These are phyloP conservation scores for Aureobasidium lini DNA, from an alignment of 2,329 filamentous ascomycete genomes.

Conservation along the genomic window DNA sequence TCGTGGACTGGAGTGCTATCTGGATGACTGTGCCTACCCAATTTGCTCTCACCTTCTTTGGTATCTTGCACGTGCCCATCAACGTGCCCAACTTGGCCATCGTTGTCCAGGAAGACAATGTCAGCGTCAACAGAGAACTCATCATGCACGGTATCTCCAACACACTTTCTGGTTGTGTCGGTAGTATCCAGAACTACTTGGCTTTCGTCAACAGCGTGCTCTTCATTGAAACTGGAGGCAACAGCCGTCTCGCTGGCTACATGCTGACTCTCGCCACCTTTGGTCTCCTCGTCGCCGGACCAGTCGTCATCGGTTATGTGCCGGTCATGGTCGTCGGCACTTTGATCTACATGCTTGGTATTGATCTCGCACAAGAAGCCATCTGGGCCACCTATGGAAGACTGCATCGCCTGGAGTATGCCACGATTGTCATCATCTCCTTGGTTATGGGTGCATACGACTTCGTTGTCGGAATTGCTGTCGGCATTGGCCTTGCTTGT, in stretches of 20 bases:
- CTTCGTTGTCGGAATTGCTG: conserved; percentile 87
- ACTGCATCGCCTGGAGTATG: conserved; percentile 76
- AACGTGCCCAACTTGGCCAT: conserved; percentile 92
- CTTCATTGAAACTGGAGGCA: conserved; percentile 87
- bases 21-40: conserved; percentile 84
- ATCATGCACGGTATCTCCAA: conserved; percentile 92
- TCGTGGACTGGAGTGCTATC: conserved; percentile 75
- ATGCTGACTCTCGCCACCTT: conserved; percentile 75
- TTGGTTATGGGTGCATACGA: conserved; percentile 95
- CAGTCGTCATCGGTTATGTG: conserved; percentile 84
- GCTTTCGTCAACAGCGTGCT: conserved; percentile 98
- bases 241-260: conserved; percentile 76
- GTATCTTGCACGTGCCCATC: conserved; percentile 92
- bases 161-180: conserved; percentile 73
- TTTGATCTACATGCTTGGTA: conserved; percentile 88
- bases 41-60: conserved; percentile 95
- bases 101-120: conserved; percentile 83
- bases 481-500: conserved; percentile 87
- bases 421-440: conserved; percentile 83
- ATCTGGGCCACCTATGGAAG: conserved; percentile 84
- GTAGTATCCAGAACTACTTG: conserved; percentile 92
- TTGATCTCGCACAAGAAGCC: conserved; percentile 84
- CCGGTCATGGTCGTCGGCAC: conserved; percentile 95
- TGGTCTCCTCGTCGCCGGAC: conserved; percentile 76
- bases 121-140: conserved; percentile 83